A percentile compares a stretch with the other conserved stretches of the same genome.
phyloP scores from a whole-genome alignment of 2,329 filamentous ascomycete genomes.

The Hansfordia pulvinata region DNA sequence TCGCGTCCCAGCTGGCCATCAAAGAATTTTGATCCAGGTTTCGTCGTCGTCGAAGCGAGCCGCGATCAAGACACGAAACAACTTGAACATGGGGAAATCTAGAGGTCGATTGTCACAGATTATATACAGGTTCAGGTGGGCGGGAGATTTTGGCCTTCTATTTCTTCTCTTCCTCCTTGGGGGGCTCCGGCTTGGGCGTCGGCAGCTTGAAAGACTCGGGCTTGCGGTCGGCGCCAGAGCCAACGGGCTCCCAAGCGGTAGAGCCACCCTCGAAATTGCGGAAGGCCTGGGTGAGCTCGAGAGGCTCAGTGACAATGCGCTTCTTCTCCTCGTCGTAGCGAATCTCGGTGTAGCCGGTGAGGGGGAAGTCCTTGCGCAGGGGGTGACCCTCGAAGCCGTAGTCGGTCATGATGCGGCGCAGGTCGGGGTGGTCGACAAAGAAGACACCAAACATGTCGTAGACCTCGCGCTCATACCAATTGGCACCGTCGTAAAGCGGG shows the following conservation, averaged over 20 bases:
- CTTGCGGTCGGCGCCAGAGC: conserved; percentile 59
- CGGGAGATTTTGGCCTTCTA: conserved; percentile 28
- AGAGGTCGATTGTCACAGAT: conserved; percentile 3
- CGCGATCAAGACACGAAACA: not conserved
- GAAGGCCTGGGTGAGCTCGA: conserved; percentile 97
- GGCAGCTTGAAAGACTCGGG: conserved; percentile 89
- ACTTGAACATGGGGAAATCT: conserved; percentile 2
- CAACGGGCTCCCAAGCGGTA: conserved; percentile 54
- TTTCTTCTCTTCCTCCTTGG: conserved; percentile 87
- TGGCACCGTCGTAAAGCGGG: conserved; percentile 80
- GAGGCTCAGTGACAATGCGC: conserved; percentile 92
- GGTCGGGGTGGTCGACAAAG: conserved; percentile 87
- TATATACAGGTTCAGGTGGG: conserved; percentile 18
- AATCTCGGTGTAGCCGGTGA: conserved; percentile 97
- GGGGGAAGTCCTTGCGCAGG: conserved; percentile 90
- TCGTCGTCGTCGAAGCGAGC: too few species aligned
- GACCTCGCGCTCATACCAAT: conserved; percentile 97
- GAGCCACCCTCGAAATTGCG: conserved; percentile 92
- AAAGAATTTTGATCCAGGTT: too few species aligned
- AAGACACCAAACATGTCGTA: conserved; percentile 98
- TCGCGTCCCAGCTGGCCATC: too few species aligned
- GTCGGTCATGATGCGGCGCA: conserved; percentile 97
- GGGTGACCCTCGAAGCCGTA: conserved; percentile 98
- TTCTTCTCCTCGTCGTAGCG: conserved; percentile 99
- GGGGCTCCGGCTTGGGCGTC: conserved; percentile 87